A percentile compares a stretch with the other conserved stretches of the same genome.
Evolutionary conservation across 1,139 yeast species (phyloP).

Genomic region (Geotrichum aggregatum): DNA sequence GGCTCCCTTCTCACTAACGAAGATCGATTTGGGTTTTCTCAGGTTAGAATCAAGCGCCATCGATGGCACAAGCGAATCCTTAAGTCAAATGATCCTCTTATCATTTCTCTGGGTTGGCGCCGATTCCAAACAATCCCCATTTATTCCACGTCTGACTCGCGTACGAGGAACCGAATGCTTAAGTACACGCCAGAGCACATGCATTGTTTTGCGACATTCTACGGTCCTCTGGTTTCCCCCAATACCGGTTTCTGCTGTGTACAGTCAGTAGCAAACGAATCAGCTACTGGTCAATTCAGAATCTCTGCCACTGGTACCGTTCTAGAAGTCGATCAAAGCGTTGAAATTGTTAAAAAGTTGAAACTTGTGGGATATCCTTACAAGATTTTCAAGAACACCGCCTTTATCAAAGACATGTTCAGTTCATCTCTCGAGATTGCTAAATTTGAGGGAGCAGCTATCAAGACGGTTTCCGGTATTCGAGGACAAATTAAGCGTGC

Average conservation of each 20-base stretch:
- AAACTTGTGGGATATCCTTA: conserved; percentile 93
- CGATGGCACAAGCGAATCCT: conserved; percentile 98
- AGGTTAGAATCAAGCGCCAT: conserved; percentile 92
- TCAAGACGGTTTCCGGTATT: conserved; percentile 93
- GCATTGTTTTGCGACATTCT: conserved; percentile 91
- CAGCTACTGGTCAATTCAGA: conserved; percentile 86
- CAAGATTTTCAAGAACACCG: conserved; percentile 91
- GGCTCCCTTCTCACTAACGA: conserved; percentile 92
- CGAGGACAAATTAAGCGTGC: conserved; percentile 97
- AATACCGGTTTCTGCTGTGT: conserved; percentile 97
- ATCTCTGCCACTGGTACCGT: conserved; percentile 98
- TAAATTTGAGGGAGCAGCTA: conserved; percentile 95
- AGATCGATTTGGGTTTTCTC: conserved; percentile 86
- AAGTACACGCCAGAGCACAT: conserved; percentile 98
- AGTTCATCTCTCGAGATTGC: conserved; percentile 90
- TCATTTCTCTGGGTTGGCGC: conserved; percentile 95
- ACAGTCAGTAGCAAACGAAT: conserved; percentile 75
- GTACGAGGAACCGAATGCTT: conserved; percentile 96
- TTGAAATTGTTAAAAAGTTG: conserved; percentile 90
- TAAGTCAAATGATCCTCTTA: conserved; percentile 92
- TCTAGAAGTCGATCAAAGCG: conserved; percentile 82
- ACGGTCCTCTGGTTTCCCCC: conserved; percentile 96
- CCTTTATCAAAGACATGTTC: conserved; percentile 96
- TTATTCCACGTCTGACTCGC: conserved; percentile 92
- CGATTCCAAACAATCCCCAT: conserved; percentile 95